A percentile compares a stretch with the other conserved stretches of the same genome.
phyloP scores from a whole-genome alignment of 192 early-diverging fungal species.

The Coemansia sp. region DNA sequence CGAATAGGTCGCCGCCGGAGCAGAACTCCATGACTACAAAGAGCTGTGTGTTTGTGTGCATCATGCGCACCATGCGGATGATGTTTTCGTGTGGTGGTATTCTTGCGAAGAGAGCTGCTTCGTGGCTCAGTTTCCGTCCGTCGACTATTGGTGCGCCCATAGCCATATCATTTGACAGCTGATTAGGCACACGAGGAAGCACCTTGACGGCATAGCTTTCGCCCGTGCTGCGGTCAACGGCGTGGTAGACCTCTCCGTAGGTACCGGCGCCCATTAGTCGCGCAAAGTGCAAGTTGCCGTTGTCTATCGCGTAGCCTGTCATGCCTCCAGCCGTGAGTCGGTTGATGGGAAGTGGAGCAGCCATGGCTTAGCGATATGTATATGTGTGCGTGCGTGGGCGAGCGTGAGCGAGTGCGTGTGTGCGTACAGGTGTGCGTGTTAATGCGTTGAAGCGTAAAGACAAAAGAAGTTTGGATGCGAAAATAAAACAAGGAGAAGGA shows the following conservation, averaged over 20 bases:
- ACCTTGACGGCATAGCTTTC: slow-evolving; percentile 67
- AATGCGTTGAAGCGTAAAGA: neutral
- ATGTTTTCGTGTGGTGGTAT: slow-evolving; percentile 83
- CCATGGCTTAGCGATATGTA: neutral
- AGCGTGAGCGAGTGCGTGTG: neutral
- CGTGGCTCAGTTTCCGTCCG: slow-evolving; percentile 44
- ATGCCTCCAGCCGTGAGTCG: slow-evolving; percentile 32
- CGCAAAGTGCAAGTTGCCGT: slow-evolving; percentile 54
- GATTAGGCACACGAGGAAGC: slow-evolving; percentile 37
- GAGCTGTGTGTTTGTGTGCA: slow-evolving; percentile 86
- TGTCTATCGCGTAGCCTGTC: slow-evolving; percentile 54
- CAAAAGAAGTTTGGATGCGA: neutral
- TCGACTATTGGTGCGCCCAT: slow-evolving; percentile 44
- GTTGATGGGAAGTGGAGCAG: neutral
- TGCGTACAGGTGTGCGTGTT: neutral
- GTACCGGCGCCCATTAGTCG: slow-evolving; percentile 69
- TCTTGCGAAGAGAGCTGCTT: slow-evolving; percentile 56
- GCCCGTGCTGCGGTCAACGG: slow-evolving; percentile 54
- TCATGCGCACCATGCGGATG: slow-evolving; percentile 83
- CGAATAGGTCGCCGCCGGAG: slow-evolving; percentile 92
- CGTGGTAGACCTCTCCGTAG: slow-evolving; percentile 75
- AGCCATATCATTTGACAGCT: neutral
- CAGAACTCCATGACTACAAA: slow-evolving; percentile 97
- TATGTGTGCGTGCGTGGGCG: neutral
- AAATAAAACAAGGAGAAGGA: neutral